Evolutionary conservation across 2,329 filamentous ascomycete genomes (phyloP), one percentile per base, ranked within the genome.

Genomic region (Xylaria sp.): DNA sequence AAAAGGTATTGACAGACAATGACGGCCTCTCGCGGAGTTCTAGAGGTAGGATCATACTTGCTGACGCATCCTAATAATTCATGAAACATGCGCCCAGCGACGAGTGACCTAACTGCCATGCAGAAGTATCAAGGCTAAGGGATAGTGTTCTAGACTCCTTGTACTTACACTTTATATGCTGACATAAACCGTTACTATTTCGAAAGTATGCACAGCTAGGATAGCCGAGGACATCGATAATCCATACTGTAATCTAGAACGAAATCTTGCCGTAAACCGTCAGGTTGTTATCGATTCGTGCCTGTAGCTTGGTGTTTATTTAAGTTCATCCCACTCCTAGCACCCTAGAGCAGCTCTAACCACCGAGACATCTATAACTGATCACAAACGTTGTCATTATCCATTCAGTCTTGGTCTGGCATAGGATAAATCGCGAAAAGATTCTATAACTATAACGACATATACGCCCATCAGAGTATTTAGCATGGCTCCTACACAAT

Each of bases 401-500:
- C 28, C 4, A 48, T 32, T 23, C 8, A 52, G n/a, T 52, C 15
- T 30, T 30, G 8, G 4, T 5, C 3, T n/a, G 48, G 8, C 13
- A 50, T 50, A 1, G 18, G 18, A 2, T 8, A 28, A n/a, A n/a
- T 28, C 23, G 32, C 25, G 1, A 52, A 28, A 23, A 30, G 15
- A n/a, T 30, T n/a, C 23, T 7, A 28, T 9, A 50, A 15, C 12
- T 50, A 50, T 32, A 32, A 7, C 20, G 30, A 4, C 30, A 12
- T 28, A 39, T 25, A 45, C 12, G n/a, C 20, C 18, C 18, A 18
- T 48, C 30, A n/a, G 25, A 36, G 6, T 1, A 23, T 45, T 15
- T 4, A 55, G 4, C 25, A 63, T 66, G 64, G 30, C 64, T n/a
- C 34, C 57, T 15, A 36, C n/a, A 23, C 34, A 59, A 3, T 8